Conservation (phyloP, 257 asterid species). For the Handroanthus guayacan region DNA sequence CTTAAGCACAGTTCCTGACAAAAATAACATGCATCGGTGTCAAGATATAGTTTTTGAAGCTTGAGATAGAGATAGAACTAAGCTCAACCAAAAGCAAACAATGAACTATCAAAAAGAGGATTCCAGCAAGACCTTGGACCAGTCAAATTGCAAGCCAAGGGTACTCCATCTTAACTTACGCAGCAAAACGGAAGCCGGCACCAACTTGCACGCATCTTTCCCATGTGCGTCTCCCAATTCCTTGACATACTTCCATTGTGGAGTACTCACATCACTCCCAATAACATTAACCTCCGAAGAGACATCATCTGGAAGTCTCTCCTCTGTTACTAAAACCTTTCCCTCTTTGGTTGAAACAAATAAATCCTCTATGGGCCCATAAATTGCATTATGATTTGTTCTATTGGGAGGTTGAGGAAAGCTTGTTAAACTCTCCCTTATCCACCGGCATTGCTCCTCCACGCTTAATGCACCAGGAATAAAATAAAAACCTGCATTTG, state of each 20-base stretch:
- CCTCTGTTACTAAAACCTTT: conserved; percentile 58
- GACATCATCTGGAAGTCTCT: conserved; percentile 33
- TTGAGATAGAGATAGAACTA: conserved; percentile 7
- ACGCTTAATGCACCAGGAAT: conserved; percentile 84
- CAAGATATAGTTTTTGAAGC: not conserved
- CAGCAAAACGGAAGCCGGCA: conserved; percentile 85
- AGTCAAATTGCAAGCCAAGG: conserved; percentile 98
- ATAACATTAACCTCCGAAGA: conserved; percentile 37
- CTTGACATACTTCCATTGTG: conserved; percentile 63
- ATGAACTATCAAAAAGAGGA: conserved; percentile 44
- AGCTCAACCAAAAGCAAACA: conserved; percentile 27
- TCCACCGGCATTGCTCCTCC: conserved; percentile 86
- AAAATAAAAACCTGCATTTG: conserved; percentile 79
- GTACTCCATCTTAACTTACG: conserved; percentile 99
- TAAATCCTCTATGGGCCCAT: conserved; percentile 78
- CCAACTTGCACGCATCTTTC: conserved; percentile 55
- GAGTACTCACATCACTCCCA: conserved; percentile 33
- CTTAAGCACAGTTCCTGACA: not conserved
- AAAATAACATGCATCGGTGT: not conserved
- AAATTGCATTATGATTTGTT: conserved; percentile 87
- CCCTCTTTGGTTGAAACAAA: conserved; percentile 72
- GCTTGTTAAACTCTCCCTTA: conserved; percentile 76
- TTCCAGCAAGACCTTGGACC: conserved; percentile 92
- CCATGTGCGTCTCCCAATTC: conserved; percentile 45
- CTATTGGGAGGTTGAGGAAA: conserved; percentile 95